Percentiles rank a stretch among this genome's conserved stretches.
phyloP scores from a whole-genome alignment of 805 yeast species.

The Hemisphaericaspora nanyangensis region DNA sequence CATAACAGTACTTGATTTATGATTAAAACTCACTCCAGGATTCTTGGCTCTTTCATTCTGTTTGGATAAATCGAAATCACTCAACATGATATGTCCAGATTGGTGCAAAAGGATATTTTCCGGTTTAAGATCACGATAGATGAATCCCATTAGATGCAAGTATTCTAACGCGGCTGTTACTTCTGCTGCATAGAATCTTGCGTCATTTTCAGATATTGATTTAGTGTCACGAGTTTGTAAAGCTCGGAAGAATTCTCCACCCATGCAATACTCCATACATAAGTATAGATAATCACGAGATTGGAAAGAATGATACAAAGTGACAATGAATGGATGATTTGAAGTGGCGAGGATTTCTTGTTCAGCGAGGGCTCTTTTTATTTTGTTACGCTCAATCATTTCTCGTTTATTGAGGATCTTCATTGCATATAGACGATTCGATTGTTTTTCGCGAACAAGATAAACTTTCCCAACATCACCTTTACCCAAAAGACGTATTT shows the following conservation, averaged over 20 bases:
- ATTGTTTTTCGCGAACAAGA: constrained; percentile 75
- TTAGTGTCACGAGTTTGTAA: constrained; percentile 85
- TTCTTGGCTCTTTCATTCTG: constrained; percentile 74
- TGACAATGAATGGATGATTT: constrained; percentile 95
- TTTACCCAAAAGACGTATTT: constrained; percentile 83
- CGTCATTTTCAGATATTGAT: constrained; percentile 83
- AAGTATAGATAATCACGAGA: constrained; percentile 85
- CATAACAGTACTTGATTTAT: constrained; percentile 10
- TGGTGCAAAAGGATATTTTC: constrained; percentile 92
- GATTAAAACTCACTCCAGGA: constrained; percentile 57
- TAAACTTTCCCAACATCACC: constrained; percentile 98
- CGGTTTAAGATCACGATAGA: constrained; percentile 94
- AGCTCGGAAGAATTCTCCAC: constrained; percentile 97
- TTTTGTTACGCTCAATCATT: constrained; percentile 92
- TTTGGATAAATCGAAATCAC: constrained; percentile 93
- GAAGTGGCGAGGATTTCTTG: constrained; percentile 94
- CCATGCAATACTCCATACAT: constrained; percentile 99
- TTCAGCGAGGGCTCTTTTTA: constrained; percentile 92
- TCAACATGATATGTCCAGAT: constrained; percentile 96
- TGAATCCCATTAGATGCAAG: constrained; percentile 93
- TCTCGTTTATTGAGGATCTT: constrained; percentile 86
- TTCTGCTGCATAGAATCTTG: constrained; percentile 92
- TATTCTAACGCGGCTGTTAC: constrained; percentile 97
- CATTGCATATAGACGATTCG: constrained; percentile 83
- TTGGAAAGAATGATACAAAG: constrained; percentile 94